Conservation (phyloP, 2,329 filamentous ascomycete genomes). For the Penicillium sp. region DNA sequence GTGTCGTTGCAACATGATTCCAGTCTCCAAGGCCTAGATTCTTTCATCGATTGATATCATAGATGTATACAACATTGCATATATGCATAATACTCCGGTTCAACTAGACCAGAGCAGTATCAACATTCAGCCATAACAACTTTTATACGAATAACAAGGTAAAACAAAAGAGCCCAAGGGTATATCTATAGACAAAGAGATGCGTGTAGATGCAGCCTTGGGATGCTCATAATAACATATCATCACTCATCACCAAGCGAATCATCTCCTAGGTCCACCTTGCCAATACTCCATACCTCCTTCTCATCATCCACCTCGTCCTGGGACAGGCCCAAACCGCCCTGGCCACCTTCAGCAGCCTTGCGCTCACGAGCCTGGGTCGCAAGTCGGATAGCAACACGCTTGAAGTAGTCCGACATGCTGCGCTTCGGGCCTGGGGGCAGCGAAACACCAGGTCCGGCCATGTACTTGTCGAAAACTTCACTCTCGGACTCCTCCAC, state of each 20-base stretch:
- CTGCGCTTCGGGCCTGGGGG: constrained; percentile 71
- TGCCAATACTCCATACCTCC: constrained; percentile 93
- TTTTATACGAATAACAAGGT: constrained; percentile 19
- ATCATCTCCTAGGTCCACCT: constrained; percentile 69
- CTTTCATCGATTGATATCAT: neutral
- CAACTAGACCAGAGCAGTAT: constrained; percentile 4
- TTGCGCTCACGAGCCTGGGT: constrained; percentile 79
- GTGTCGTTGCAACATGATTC: neutral
- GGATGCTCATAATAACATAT: constrained; percentile 14
- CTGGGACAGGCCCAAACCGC: constrained; percentile 76
- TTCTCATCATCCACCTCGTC: constrained; percentile 92
- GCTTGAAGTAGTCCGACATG: constrained; percentile 96
- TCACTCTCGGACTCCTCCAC: constrained; percentile 81
- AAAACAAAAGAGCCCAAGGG: constrained; percentile 19
- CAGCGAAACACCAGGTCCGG: constrained; percentile 60
- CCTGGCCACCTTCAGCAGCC: constrained; percentile 84
- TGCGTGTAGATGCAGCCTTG: constrained; percentile 17
- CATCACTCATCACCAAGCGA: constrained; percentile 21
- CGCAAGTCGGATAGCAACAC: constrained; percentile 79
- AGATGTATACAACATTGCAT: neutral
- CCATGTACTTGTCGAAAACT: constrained; percentile 88
- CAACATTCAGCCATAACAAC: constrained; percentile 11
- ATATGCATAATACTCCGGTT: neutral
- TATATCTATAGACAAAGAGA: constrained; percentile 25
- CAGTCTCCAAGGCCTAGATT: neutral